Evolutionary conservation across 2,329 filamentous ascomycete species (phyloP), one percentile per base, ranked within the genome.

Genomic region (Alternaria atra): DNA sequence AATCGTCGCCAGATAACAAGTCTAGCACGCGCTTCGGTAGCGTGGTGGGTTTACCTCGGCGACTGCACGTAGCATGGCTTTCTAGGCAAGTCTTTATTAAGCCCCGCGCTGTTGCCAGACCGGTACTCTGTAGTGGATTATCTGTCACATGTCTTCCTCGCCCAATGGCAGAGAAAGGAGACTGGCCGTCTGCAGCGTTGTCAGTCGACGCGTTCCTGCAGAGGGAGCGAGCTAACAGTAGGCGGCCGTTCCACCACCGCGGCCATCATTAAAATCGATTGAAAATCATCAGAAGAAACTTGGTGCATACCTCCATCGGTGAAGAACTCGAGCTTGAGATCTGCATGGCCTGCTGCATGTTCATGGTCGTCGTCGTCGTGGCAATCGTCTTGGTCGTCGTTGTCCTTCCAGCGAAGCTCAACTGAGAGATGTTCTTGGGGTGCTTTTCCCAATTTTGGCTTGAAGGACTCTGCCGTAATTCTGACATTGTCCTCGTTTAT

Each of bases 261-360:
- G 6, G 27, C 35, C 40, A 23, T 17, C 6, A 29, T 27, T 20
- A 25, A 47, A 30, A 52, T 44, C 32, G 17, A 47, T 17, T 30
- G 25, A 42, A 54, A n/a, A 25, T 47, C 42, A n/a, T 32, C 12
- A n/a, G 29, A 44, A 20, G 43, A 25, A 20, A 48, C 2, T 29
- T 30, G n/a, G 9, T 12, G 55, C 73, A 23, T 74, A 77, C 76
- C 73, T 74, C 69, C 65, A 58, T 77, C 74, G 58, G 74, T 75
- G 46, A 74, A 78, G 56, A 76, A 75, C 52, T 78, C 76, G 1
- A 78, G 65, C 40, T 76, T 77, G 47, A 78, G 66, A 52, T 78
- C 74, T 43, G 76, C 73, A 63, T 73, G 73, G 42, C 66, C 66
- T 23, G 64, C 39, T 2, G 67, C 56, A 44, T 68, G 66, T 20